A percentile compares a stretch with the other conserved stretches of the same genome.
phyloP scores from a whole-genome alignment of 768 basidiomycete genomes.

The Calvatia gigantea region DNA sequence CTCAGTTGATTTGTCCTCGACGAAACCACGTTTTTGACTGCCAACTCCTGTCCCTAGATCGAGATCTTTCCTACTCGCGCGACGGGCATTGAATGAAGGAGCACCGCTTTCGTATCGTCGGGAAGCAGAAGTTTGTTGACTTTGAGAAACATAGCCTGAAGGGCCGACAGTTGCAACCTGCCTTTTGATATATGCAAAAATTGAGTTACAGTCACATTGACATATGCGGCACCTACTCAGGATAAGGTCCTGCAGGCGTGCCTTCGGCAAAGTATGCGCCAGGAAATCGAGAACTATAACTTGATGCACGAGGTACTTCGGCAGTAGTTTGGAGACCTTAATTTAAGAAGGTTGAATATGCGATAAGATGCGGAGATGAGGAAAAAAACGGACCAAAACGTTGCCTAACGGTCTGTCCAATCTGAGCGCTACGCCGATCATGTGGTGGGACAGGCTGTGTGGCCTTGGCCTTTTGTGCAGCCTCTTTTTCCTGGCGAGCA shows the following conservation, averaged over 20 bases:
- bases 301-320: slow-evolving; percentile 5
- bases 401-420: slow-evolving; percentile 42
- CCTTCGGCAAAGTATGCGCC: slow-evolving; percentile 8
- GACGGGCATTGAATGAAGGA: neutral
- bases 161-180: neutral
- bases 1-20: slow-evolving; percentile 4
- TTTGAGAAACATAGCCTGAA: neutral
- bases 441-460: slow-evolving; percentile 24
- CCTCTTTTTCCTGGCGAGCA: slow-evolving; percentile 51
- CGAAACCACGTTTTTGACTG: slow-evolving; percentile 9
- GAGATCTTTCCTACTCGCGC: neutral
- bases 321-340: slow-evolving; percentile 3
- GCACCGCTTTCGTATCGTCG: neutral
- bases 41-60: neutral
- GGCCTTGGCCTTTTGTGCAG: slow-evolving; percentile 25
- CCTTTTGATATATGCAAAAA: too few relatives aligned
- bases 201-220: neutral
- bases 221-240: neutral
- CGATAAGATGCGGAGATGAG: slow-evolving; percentile 5
- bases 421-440: slow-evolving; percentile 32
- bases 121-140: neutral
- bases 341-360: slow-evolving; percentile 2
- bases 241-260: slow-evolving; percentile 1
- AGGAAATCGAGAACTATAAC: slow-evolving; percentile 8
- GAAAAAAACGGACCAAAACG: slow-evolving; percentile 34